Evolutionary conservation across 1,139 yeast genomes (phyloP).

Genomic region (Sugiyamaella xylanicola): DNA sequence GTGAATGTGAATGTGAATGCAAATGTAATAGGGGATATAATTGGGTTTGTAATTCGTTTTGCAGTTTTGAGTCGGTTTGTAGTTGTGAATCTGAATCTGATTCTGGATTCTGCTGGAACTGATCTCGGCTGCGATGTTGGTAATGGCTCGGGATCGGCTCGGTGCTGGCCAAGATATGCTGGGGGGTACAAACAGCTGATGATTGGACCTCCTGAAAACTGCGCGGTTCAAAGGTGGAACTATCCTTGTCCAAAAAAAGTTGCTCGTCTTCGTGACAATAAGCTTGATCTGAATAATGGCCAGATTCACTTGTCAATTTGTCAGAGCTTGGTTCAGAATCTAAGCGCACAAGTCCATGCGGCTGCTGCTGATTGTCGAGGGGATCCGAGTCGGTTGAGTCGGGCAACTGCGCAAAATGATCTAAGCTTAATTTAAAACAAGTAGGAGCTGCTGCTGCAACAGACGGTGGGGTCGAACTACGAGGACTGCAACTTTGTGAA

Average conservation of each 20-base stretch:
- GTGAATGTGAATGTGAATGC: too few relatives aligned
- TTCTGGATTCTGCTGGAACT: too few relatives aligned
- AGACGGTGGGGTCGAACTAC: neutral
- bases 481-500: neutral
- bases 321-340: neutral
- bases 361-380: neutral
- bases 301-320: neutral
- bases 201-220: neutral
- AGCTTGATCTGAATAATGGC: neutral
- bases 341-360: neutral
- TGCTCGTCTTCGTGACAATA: neutral
- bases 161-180: too few relatives aligned
- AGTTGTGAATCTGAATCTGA: too few relatives aligned
- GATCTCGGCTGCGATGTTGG: too few relatives aligned
- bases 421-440: conserved; percentile 1
- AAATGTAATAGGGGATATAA: too few relatives aligned
- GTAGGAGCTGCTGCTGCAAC: neutral
- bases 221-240: neutral
- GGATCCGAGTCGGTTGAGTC: neutral
- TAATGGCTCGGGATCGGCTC: too few relatives aligned
- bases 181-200: neutral
- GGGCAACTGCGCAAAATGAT: neutral
- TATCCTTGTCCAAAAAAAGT: neutral
- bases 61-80: too few relatives aligned
- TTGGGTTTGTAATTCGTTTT: too few relatives aligned